Evolutionary conservation across 768 basidiomycete genomes (phyloP), one percentile per base, ranked within the genome.

Genomic region (Suillus subaureus): DNA sequence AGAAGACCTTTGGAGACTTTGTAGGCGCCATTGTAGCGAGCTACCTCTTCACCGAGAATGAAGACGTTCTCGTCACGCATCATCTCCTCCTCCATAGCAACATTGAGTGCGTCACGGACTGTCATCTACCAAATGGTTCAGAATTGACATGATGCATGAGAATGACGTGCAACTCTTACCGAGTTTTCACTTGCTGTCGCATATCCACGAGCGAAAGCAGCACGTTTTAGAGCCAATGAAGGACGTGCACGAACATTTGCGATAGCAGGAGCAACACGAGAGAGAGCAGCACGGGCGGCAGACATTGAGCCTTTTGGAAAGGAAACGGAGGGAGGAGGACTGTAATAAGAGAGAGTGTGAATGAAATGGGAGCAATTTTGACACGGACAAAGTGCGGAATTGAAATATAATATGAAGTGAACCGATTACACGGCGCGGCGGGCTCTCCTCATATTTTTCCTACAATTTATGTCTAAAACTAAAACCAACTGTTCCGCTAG

Each of bases 81-180:
- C 97, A 99, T 99, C 82, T 99, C 97, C 81, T 99, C 97, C 82
- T 98, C 97, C 93, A 99, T 96, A 35, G 97, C 97, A 63, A 89
- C 81, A 80, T 98, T 99, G 69, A 99, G 90, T 52, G 97, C 97
- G 64, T 99, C 97, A 75, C 97, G 94, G 68, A 97, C 97, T 63
- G 96, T 99, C 96, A 97, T 94, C 94, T 96, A 63, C 45, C 33
- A 26, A 37, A 57, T 42, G 61, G 67, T 61, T 66, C 68, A 66
- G 57, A 66, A 71, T 69, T 68, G 70, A 61, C 64, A 66, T 68
- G 64, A 62, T 63, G 61, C 15, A n/a, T 18, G 15, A 28, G 55
- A 26, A 83, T 82, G 52, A 77, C 75, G 72, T 81, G 64, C 56
- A 31, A 79, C 64, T 82, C 84, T 68, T 70, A 85, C 85, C 66